Base-by-base conservation (phyloP, 208 protist genomes). In the Leptomonas pyrrhocoris region DNA sequence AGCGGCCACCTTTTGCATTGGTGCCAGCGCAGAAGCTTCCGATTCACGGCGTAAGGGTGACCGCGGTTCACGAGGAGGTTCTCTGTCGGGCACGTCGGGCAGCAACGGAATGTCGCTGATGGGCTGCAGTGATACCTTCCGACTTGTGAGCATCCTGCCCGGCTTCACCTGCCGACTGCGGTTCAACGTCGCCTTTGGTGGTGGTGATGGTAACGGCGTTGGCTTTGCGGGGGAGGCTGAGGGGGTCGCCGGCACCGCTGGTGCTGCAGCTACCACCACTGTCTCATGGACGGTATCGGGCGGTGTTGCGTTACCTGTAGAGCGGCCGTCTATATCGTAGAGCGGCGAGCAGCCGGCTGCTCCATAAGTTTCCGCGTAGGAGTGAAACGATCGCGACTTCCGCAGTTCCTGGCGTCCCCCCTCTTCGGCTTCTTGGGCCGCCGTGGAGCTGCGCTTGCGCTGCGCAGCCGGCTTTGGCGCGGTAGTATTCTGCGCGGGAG, bases 291-390 rank as follows among this genome's bases (percentile, higher is more conserved):
- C 49, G 11, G 8, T 15, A 7, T 13, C 49, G 6, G 49, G 4
- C 6, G 49, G 6, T 30, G 49, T n/a, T 7, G 49, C 43, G 16
- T 48, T 25, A 11, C 8, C 18, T 27, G 23, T 58, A 25, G 15
- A 38, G 28, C n/a, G 12, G 13, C 40, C 56, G 1, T 61, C 58
- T 15, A 38, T 27, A 16, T 66, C 40, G n/a, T 59, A 57, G 8
- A 66, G 23, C 8, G 59, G 68, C 15, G 68, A 40, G 30, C 46
- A 65, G 8, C 56, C 45, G 18, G 46, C 42, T 15, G n/a, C 36
- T 0, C 67, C 67, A 25, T 25, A 23, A 1, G 7, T 45, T 16
- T 21, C 12, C 16, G 13, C 16, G 25, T 58, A 50, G 4, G 48
- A 55, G 34, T 49, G 19, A 23, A 23, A 48, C 15, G 46, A 54